phyloP scores from a whole-genome alignment of 768 basidiomycete genomes.

The Pleurotus djamor region DNA sequence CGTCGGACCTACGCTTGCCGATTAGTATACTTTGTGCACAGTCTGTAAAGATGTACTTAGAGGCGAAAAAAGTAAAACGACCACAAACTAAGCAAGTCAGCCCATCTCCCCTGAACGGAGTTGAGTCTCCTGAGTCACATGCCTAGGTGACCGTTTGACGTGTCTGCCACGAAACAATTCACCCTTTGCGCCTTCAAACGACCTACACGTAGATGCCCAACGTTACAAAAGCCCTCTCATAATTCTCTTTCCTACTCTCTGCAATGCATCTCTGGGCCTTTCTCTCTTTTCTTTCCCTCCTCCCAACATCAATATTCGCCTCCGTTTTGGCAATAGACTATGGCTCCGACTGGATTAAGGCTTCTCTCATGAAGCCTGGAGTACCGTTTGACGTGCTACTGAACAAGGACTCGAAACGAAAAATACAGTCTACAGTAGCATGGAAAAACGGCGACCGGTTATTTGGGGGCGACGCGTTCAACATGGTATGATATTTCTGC shows the following conservation, averaged over 20 bases:
- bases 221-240: slow-evolving; percentile 15
- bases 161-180: not conserved
- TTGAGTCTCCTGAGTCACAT: no score
- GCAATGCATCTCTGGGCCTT: slow-evolving; percentile 39
- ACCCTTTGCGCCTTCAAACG: not conserved
- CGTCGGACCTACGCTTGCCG: no score
- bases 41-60: no score
- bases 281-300: slow-evolving; percentile 32
- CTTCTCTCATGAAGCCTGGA: slow-evolving; percentile 92
- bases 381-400: slow-evolving; percentile 94
- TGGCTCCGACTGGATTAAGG: slow-evolving; percentile 97
- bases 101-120: no score
- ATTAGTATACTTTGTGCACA: no score
- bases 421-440: slow-evolving; percentile 85
- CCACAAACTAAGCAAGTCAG: no score
- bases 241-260: slow-evolving; percentile 10
- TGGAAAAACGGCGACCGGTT: slow-evolving; percentile 91
- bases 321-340: slow-evolving; percentile 96
- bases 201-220: slow-evolving; percentile 22
- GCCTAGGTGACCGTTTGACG: not conserved
- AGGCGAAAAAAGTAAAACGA: no score
- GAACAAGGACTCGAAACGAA: slow-evolving; percentile 96
- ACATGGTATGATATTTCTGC: slow-evolving; percentile 58
- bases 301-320: slow-evolving; percentile 50
- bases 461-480: slow-evolving; percentile 88